Percentiles rank a stretch among this genome's conserved stretches.
phyloP scores from a whole-genome alignment of 768 basidiomycete genomes.

The Lactarius hatsudake region DNA sequence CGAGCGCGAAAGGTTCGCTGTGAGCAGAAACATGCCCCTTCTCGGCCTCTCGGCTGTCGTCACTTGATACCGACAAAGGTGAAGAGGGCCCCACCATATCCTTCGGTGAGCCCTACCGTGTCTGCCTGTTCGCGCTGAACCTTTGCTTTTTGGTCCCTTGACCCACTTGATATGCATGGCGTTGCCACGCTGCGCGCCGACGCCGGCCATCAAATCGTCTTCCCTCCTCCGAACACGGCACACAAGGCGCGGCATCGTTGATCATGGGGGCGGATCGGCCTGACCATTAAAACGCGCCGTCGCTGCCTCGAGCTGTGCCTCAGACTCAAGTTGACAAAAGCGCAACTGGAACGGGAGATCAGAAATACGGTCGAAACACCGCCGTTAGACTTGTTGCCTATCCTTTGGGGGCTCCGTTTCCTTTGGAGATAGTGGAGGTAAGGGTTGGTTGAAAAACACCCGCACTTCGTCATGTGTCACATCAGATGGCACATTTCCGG shows the following conservation, averaged over 20 bases:
- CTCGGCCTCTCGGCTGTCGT: conserved; percentile 35
- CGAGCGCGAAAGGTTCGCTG: conserved; percentile 62
- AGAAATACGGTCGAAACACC: conserved; percentile 87
- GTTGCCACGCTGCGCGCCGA: conserved; percentile 85
- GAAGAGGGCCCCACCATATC: conserved; percentile 19
- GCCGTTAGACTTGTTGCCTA: conserved; percentile 31
- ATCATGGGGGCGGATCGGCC: conserved; percentile 66
- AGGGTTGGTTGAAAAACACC: conserved; percentile 66
- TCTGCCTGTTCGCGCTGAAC: conserved; percentile 27
- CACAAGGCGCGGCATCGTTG: conserved; percentile 70
- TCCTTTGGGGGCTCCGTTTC: conserved; percentile 18
- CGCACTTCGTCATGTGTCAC: conserved; percentile 82
- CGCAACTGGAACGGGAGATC: conserved; percentile 92
- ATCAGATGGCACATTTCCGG: conserved; percentile 85
- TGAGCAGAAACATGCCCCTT: conserved; percentile 31
- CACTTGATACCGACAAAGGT: conserved; percentile 40
- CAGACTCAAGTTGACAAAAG: conserved; percentile 83
- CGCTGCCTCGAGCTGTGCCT: conserved; percentile 59
- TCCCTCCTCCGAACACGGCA: conserved; percentile 78
- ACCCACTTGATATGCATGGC: conserved; percentile 84
- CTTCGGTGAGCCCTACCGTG: conserved; percentile 16
- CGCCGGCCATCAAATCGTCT: conserved; percentile 86
- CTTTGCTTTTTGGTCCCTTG: conserved; percentile 54
- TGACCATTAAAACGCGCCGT: conserved; percentile 72
- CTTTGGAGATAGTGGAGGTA: conserved; percentile 22